Base-by-base conservation (phyloP, 768 basidiomycete genomes). In the Tulasnella sp. region DNA sequence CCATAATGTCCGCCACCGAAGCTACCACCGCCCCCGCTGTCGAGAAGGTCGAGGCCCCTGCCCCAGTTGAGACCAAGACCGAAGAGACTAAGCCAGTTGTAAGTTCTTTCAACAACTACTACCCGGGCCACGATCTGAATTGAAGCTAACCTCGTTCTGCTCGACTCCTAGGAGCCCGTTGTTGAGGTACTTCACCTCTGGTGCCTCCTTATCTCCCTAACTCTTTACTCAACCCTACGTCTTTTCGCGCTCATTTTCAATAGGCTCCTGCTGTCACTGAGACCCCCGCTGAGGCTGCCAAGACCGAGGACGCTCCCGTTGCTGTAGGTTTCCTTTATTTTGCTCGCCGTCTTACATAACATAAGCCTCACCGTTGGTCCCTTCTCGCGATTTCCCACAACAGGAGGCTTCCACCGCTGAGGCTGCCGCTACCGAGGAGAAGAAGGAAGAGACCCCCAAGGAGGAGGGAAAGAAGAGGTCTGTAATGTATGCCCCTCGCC, bases 1-100 rank as follows among this genome's bases (percentile, higher is more conserved):
- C 82, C 82, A 87, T 92, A 91, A 93, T 94, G 91, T 92, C 92
- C 85, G 86, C 76, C 47, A 39, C 67, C 41, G 62, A 65, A 35
- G 76, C 74, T 68, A 52, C 74, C 68, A 72, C 74, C 39, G 47
- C 74, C 62, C 37, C 89, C 81, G 80, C 88, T 78, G 78, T 77
- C 75, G 90, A 89, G 81, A 80, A 82, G 78, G 77, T 83, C 79
- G 82, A 82, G 78, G 83, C 78, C 69, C 74, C 77, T 77, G 81
- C 77, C 66, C 78, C 83, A 79, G 80, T 82, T 72, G 87, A 88
- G 81, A 88, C 82, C 73, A 85, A 85, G 81, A 80, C 81, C 75
- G 79, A 82, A 72, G 82, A 81, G 42, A 17, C 76, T 72, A 80
- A 82, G 73, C 79, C 75, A 22, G 81, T 81, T 75, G 86, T 85